Conservation (phyloP, 75 land plant species). For the Selaginella tamariscina region DNA sequence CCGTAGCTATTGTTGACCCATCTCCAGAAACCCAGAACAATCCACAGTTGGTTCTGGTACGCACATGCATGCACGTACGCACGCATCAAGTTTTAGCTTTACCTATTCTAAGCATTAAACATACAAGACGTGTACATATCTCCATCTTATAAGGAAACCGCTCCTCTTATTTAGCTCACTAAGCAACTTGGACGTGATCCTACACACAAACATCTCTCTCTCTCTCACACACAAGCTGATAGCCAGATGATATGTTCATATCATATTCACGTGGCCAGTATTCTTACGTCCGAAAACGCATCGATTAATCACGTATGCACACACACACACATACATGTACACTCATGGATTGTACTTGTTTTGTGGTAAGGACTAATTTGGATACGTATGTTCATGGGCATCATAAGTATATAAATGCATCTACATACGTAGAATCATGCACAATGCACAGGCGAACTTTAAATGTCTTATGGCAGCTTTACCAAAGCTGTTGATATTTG, state of each 20-base stretch:
- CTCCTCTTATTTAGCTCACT: not conserved
- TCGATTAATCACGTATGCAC: too few species aligned
- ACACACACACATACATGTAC: too few species aligned
- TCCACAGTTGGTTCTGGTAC: conserved; percentile 34
- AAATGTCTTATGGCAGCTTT: not conserved
- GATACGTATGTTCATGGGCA: too few species aligned
- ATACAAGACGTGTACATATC: too few species aligned
- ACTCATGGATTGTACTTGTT: too few species aligned
- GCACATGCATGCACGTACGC: too few species aligned
- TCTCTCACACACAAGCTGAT: not conserved
- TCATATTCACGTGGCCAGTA: too few species aligned
- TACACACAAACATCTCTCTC: not conserved
- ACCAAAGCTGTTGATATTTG: not conserved
- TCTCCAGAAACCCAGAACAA: conserved; percentile 13
- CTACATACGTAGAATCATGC: not conserved
- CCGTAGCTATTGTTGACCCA: conserved; percentile 70
- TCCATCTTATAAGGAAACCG: too few species aligned
- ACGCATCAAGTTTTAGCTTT: not conserved
- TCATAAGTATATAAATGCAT: not conserved
- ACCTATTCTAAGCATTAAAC: too few species aligned
- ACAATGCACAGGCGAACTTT: not conserved
- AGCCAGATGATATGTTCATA: too few species aligned
- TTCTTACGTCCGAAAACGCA: too few species aligned
- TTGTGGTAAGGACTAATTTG: too few species aligned
- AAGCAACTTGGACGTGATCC: not conserved